A percentile compares a stretch with the other conserved stretches of the same genome.
Evolutionary conservation across 805 yeast genomes (phyloP).

Genomic region (Cyberlindnera xylosilytica): DNA sequence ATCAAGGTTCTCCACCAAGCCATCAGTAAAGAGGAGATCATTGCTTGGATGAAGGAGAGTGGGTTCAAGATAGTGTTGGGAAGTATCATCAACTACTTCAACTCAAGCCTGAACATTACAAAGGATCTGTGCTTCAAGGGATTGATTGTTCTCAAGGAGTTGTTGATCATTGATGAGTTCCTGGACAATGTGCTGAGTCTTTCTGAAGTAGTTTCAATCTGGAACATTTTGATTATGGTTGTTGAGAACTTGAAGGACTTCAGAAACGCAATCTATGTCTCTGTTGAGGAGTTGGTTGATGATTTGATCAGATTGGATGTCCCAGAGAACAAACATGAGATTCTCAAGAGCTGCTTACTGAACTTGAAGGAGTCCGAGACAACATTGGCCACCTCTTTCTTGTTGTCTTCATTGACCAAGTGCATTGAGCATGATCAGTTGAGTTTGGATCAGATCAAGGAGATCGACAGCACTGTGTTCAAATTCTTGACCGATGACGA

Average conservation of each 20-base stretch:
- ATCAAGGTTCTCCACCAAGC: slow-evolving; percentile 20
- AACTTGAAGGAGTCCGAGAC: slow-evolving; percentile 11
- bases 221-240: slow-evolving; percentile 23
- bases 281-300: slow-evolving; percentile 27
- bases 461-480: slow-evolving; percentile 21
- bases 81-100: slow-evolving; percentile 20
- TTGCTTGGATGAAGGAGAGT: slow-evolving; percentile 18
- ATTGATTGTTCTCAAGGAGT: slow-evolving; percentile 23
- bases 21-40: slow-evolving; percentile 10
- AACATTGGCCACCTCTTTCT: slow-evolving; percentile 16
- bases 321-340: slow-evolving; percentile 3
- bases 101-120: slow-evolving; percentile 22
- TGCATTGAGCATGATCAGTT: slow-evolving; percentile 19
- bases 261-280: slow-evolving; percentile 24
- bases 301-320: slow-evolving; percentile 17
- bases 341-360: slow-evolving; percentile 16
- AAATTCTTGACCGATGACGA: slow-evolving; percentile 19
- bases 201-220: slow-evolving; percentile 12
- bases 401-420: slow-evolving; percentile 20
- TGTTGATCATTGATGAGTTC: slow-evolving; percentile 19
- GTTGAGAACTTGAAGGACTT: slow-evolving; percentile 25
- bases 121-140: slow-evolving; percentile 27
- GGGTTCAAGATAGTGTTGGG: slow-evolving; percentile 18
- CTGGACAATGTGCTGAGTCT: slow-evolving; percentile 10
- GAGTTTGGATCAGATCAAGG: slow-evolving; percentile 17